Percentiles rank a stretch among this genome's conserved stretches.
phyloP scores from a whole-genome alignment of 2,329 filamentous ascomycete genomes.

The Aureobasidium sp. region DNA sequence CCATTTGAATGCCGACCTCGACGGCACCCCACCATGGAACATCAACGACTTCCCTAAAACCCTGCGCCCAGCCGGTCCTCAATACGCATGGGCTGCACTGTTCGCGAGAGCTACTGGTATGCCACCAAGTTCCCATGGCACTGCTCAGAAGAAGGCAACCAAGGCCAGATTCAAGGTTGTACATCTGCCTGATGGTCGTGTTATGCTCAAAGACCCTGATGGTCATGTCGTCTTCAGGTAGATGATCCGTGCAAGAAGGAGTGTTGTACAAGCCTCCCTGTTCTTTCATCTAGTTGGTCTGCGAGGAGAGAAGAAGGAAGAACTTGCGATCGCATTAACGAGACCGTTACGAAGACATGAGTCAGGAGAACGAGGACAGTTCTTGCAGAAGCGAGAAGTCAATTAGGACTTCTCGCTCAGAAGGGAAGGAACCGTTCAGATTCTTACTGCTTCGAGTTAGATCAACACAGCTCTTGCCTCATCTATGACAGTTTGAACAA shows the following conservation, averaged over 20 bases:
- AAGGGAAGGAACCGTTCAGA: not conserved
- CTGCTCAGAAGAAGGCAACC: not conserved
- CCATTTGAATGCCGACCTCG: conserved; percentile 29
- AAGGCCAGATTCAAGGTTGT: not conserved
- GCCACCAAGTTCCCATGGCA: not conserved
- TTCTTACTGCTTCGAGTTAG: not conserved
- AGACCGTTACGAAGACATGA: not conserved
- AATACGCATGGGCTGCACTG: conserved; percentile 4
- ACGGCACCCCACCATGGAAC: conserved; percentile 19
- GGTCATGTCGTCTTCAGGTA: not conserved
- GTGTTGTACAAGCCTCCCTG: not conserved
- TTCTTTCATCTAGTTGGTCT: not conserved
- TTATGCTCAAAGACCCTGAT: not conserved
- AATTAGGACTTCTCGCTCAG: not conserved
- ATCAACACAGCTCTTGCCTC: not conserved
- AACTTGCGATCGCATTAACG: no score
- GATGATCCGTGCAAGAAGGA: no score
- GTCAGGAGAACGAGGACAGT: not conserved
- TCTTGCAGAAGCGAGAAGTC: not conserved
- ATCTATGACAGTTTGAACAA: not conserved
- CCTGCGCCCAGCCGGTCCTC: not conserved
- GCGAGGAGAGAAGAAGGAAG: not conserved
- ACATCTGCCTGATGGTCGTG: not conserved
- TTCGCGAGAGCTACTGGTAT: not conserved
- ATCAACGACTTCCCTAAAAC: not conserved